Conservation (phyloP, 306 rosid species). For the Trichosanthes cucumerina region DNA sequence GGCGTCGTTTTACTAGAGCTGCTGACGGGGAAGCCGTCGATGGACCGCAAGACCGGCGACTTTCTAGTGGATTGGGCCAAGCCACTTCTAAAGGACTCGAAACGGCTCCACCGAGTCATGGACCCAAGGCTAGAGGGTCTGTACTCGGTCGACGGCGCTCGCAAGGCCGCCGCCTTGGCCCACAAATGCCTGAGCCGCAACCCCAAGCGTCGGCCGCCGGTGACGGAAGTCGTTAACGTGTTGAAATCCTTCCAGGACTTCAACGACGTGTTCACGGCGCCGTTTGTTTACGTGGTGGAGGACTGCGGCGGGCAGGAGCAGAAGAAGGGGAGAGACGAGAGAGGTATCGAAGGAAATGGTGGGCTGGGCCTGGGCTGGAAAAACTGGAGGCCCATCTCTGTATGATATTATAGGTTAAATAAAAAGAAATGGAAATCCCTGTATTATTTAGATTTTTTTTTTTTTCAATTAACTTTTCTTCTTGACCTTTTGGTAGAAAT, state of each 20-base stretch:
- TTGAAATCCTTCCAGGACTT: constrained; percentile 53
- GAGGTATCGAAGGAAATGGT: not conserved
- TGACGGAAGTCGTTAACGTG: constrained; percentile 45
- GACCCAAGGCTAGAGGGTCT: constrained; percentile 81
- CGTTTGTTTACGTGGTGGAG: constrained; percentile 65
- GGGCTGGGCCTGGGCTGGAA: constrained; percentile 2
- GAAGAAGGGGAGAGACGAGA: not conserved
- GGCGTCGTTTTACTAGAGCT: constrained; percentile 79
- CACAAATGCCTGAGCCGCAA: constrained; percentile 53
- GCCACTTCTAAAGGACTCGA: constrained; percentile 47
- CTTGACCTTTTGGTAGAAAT: not conserved
- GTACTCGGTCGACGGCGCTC: constrained; percentile 61
- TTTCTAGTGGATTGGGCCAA: constrained; percentile 76
- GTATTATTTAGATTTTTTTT: not conserved
- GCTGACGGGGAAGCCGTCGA: constrained; percentile 57
- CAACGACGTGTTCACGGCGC: constrained; percentile 34
- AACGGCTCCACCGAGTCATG: constrained; percentile 61
- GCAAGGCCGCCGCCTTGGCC: constrained; percentile 80
- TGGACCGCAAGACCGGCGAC: constrained; percentile 33
- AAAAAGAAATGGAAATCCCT: not conserved
- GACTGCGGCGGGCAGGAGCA: not conserved
- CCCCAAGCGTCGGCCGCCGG: constrained; percentile 51
- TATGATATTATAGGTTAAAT: not conserved
- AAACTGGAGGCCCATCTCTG: constrained; percentile 5
- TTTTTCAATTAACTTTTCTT: not conserved